Percentiles rank a stretch among this genome's conserved stretches.
Conservation (phyloP, 257 asterid genomes). For the Mitragyna speciosa region DNA sequence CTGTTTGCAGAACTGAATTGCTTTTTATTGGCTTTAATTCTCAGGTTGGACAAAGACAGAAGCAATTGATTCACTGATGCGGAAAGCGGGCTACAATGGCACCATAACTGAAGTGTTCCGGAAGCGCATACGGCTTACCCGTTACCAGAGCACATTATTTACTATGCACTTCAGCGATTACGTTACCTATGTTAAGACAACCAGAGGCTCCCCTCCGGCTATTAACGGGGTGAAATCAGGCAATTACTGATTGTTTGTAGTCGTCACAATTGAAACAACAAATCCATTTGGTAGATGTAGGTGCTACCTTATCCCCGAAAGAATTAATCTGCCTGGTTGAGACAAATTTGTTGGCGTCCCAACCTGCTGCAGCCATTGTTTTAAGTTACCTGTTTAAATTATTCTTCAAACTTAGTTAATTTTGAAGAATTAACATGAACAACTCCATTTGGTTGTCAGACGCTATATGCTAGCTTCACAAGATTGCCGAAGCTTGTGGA, state of each 20-base stretch:
- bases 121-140: conserved; percentile 59
- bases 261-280: conserved; percentile 29
- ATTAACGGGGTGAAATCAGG: conserved; percentile 63
- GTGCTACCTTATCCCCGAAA: conserved; percentile 22
- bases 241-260: conserved; percentile 30
- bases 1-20: not conserved
- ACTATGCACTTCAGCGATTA: conserved; percentile 79
- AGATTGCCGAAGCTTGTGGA: conserved; percentile 3
- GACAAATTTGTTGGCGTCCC: conserved; percentile 15
- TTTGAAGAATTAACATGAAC: conserved; percentile 8
- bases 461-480: conserved; percentile 10
- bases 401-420: conserved; percentile 26
- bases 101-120: conserved; percentile 57
- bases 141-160: conserved; percentile 83
- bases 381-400: not conserved
- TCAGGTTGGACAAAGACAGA: conserved; percentile 78
- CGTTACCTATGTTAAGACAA: conserved; percentile 64
- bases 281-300: conserved; percentile 22
- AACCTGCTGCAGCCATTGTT: conserved; percentile 14
- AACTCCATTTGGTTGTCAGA: conserved; percentile 6
- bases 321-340: conserved; percentile 3
- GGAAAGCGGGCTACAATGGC: conserved; percentile 79
- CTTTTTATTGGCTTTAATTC: conserved; percentile 1
- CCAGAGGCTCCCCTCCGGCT: conserved; percentile 73
- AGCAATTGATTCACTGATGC: conserved; percentile 79